Evolutionary conservation across 768 basidiomycete species (phyloP), one percentile per base, ranked within the genome.

Genomic region (Rhizopogon vesiculosus): DNA sequence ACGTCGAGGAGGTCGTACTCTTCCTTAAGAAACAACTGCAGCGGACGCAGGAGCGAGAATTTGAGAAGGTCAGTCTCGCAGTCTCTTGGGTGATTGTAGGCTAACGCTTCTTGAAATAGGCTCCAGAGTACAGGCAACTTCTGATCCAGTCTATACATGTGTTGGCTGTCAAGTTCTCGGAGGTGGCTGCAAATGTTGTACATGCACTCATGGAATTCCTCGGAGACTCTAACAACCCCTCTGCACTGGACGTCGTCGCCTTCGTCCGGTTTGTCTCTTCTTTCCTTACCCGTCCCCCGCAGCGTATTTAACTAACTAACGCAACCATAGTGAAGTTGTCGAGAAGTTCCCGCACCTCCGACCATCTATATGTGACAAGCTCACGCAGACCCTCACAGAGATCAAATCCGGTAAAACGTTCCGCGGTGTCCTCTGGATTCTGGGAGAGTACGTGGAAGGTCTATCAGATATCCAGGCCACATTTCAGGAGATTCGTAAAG

Each of bases 1-100:
- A 97, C 60, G 93, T 98, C 13, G 97, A 98, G 66, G 97, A 98
- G 50, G 93, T 98, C 1, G 95, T 96, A 1, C 67, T 89, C 3
- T 96, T 97, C 83, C 78, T 99, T 64, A 98, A 98, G 81, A 99
- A 98, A 71, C 95, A 98, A 66, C 78, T 99, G n/a, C 84, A 90
- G 64, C 87, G 85, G 67, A 98, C 96, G 0, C 85, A 97, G 62
- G 94, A 96, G 62, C 81, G 86, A 42, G 91, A 94, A 55, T 91
- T 87, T 59, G 96, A 98, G 69, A 98, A 98, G 80, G 93, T 91
- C 31, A 3, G 40, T 53, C 38, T 45, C 8, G 43, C 38, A 54
- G 33, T 40, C 22, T 13, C 31, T 22, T 22, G 48, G n/a, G 51
- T 45, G 1, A 51, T 8, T 38, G 4, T 42, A 28, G 12, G 19